Evolutionary conservation across 2,329 filamentous ascomycete genomes (phyloP).

Genomic region (Pyricularia pennisetigena): DNA sequence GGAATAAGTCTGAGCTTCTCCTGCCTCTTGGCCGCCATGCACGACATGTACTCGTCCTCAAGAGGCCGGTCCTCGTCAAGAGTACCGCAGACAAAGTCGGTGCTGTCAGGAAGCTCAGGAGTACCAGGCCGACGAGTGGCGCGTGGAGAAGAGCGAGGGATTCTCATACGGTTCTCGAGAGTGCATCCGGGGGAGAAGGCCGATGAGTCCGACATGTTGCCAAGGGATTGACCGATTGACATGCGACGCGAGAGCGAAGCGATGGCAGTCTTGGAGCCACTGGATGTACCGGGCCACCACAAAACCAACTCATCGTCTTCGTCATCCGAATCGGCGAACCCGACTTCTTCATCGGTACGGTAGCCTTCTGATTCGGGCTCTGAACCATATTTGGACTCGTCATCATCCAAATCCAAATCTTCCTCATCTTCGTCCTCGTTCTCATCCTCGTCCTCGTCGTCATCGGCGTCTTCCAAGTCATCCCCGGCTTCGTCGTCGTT

Average conservation of each 20-base stretch:
- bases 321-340: slow-evolving; percentile 60
- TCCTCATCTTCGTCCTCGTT: slow-evolving; percentile 44
- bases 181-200: slow-evolving; percentile 33
- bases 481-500: slow-evolving; percentile 27
- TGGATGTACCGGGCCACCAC: slow-evolving; percentile 35
- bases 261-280: background rate
- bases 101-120: slow-evolving; percentile 88
- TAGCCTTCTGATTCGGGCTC: slow-evolving; percentile 54
- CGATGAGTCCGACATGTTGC: slow-evolving; percentile 51
- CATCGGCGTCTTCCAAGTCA: slow-evolving; percentile 33
- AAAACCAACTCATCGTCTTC: slow-evolving; percentile 54
- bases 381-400: slow-evolving; percentile 52
- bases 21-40: slow-evolving; percentile 69
- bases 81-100: slow-evolving; percentile 97
- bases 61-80: slow-evolving; percentile 89
- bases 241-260: slow-evolving; percentile 1
- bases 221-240: slow-evolving; percentile 15
- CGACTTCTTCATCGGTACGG: slow-evolving; percentile 62
- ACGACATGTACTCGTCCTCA: slow-evolving; percentile 88
- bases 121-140: slow-evolving; percentile 57
- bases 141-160: slow-evolving; percentile 20
- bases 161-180: slow-evolving; percentile 21
- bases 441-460: slow-evolving; percentile 37
- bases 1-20: slow-evolving; percentile 75
- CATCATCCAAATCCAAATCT: slow-evolving; percentile 35